Base-by-base conservation (phyloP, 2,329 filamentous ascomycete species). In the Lasiodiplodia theobromae region DNA sequence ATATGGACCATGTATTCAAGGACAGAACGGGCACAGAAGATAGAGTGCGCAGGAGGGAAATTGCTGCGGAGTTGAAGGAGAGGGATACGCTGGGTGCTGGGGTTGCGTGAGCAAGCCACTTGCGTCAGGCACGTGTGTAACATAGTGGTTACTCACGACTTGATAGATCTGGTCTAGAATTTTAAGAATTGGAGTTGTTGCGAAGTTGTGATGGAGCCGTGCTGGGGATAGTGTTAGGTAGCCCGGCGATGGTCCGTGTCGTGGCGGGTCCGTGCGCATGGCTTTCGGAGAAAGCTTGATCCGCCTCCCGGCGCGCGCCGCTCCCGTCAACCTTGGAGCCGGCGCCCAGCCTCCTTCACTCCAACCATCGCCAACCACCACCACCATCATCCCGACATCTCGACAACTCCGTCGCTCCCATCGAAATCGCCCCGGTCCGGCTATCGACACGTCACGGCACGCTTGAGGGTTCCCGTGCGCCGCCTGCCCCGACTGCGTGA, bases 1-100 rank as follows among this genome's bases (percentile, higher is more conserved):
- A 80, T 67, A 80, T 80, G 77, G 78, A 80, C 65, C 69, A 71
- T 31, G 77, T 80, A 23, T 80, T 80, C 70, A 73, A 75, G 53
- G 78, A 80, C 70, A 54, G 31, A 34, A 34, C 75, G 38, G 76
- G 73, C 14, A 77, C 78, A 56, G 74, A 77, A 70, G 72, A 72
- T 56, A 71, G 73, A 44, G 77, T 74, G 68, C 70, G 71, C 21
- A 69, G 76, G 37, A 78, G 51, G 25, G 34, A 34, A 14, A 51
- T 64, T 23, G 18, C 38, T 40, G 37, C 77, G 52, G 77, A 77
- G 73, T 49, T 67, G 16, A 73, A 77, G 21, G 16, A 52, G 44
- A 60, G 56, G 5, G 37, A 60, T 28, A 14, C 23, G 12, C n/a
- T 6, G 18, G 23, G 23, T 28, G 51, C 23, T 21, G 51, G 25